Conservation (phyloP, 2,329 filamentous ascomycete species). For the Penicillium capsulatum region DNA sequence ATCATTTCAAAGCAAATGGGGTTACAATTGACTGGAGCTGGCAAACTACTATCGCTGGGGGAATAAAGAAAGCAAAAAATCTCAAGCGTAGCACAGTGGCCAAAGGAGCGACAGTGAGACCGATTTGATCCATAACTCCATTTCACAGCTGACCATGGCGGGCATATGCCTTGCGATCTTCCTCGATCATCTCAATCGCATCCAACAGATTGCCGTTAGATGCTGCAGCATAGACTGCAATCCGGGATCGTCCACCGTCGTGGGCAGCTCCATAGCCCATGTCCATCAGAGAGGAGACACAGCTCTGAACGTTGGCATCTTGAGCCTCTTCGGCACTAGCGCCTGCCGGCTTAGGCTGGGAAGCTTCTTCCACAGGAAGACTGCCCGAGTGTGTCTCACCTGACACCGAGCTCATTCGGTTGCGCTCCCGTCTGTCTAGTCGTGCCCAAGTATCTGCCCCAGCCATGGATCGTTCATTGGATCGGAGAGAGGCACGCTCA, state of each 20-base stretch:
- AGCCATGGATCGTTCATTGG: background rate
- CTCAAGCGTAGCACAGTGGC: conserved; percentile 1
- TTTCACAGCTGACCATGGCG: conserved; percentile 18
- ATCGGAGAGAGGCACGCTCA: conserved; percentile 22
- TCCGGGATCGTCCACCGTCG: conserved; percentile 35
- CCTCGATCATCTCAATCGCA: conserved; percentile 50
- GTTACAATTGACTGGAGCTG: conserved; percentile 3
- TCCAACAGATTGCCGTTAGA: conserved; percentile 41
- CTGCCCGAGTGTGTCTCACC: conserved; percentile 21
- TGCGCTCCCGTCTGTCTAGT: conserved; percentile 19
- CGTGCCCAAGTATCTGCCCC: conserved; percentile 18
- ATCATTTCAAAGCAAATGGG: background rate
- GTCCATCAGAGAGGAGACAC: conserved; percentile 37
- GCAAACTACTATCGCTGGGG: background rate
- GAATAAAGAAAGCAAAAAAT: background rate
- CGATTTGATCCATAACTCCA: too few species aligned
- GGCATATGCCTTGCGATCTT: conserved; percentile 44
- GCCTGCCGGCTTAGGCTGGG: background rate
- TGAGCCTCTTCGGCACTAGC: background rate
- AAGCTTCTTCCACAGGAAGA: conserved; percentile 21
- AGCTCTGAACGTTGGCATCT: conserved; percentile 17
- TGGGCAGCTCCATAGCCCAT: conserved; percentile 41
- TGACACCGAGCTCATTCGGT: conserved; percentile 8
- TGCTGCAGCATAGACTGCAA: conserved; percentile 45
- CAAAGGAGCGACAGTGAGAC: conserved; percentile 4